Evolutionary conservation across 176 grass and related monocot genomes (phyloP).

Genomic region (Oropetium thomaeum): DNA sequence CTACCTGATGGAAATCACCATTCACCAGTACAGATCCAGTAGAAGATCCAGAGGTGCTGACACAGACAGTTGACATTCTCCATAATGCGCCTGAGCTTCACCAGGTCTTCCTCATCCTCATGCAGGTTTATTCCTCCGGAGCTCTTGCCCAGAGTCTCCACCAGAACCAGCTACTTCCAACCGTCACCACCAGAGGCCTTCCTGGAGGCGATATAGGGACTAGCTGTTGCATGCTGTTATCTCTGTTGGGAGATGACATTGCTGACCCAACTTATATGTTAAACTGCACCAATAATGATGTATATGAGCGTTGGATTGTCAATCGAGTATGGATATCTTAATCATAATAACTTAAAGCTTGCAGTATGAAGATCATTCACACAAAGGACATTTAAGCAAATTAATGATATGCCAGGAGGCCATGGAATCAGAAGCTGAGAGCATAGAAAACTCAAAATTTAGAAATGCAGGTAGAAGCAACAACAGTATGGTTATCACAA

Average conservation of each 20-base stretch:
- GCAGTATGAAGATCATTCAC: not conserved
- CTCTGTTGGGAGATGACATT: constrained; percentile 55
- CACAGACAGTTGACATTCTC: constrained; percentile 76
- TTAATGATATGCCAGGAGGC: not conserved
- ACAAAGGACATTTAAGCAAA: not conserved
- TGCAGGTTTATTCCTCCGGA: constrained; percentile 62
- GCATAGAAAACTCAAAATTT: not conserved
- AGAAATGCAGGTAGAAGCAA: not conserved
- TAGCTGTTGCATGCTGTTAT: constrained; percentile 56
- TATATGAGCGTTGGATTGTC: not conserved
- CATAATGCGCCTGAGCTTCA: constrained; percentile 91
- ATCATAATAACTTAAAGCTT: not conserved
- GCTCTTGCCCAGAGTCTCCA: constrained; percentile 27
- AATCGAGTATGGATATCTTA: not conserved
- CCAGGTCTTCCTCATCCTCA: constrained; percentile 84
- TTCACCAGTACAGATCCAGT: constrained; percentile 84
- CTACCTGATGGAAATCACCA: constrained; percentile 98
- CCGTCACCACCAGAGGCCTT: constrained; percentile 18
- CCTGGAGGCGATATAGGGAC: constrained; percentile 25
- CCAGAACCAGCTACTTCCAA: constrained; percentile 48
- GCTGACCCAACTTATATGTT: not conserved
- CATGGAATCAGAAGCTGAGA: not conserved
- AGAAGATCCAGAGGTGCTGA: constrained; percentile 85
- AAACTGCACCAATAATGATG: not conserved
- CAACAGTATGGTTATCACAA: not conserved